These are phyloP conservation scores for Coprinopsis cinerea DNA, from an alignment of 768 basidiomycete species.

Conservation along the genomic window DNA sequence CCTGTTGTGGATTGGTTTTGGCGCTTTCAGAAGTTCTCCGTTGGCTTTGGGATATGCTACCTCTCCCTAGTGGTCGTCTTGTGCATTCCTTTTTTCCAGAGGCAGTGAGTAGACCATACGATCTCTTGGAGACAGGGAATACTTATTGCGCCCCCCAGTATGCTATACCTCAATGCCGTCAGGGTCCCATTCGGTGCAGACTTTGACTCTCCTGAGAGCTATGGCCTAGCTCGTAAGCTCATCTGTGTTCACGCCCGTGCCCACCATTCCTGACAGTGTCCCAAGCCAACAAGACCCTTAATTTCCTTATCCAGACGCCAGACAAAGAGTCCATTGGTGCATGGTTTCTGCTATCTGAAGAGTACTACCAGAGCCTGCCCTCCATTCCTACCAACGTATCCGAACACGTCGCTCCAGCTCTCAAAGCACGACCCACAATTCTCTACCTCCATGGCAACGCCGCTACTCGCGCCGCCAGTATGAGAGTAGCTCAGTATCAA, in stretches of 20 bases:
- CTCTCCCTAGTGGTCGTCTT: constrained; percentile 45
- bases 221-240: constrained; percentile 74
- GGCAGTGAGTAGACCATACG: constrained; percentile 65
- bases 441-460: constrained; percentile 93
- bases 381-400: constrained; percentile 31
- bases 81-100: constrained; percentile 59
- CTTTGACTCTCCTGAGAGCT: constrained; percentile 65
- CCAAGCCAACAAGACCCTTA: constrained; percentile 71
- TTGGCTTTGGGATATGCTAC: constrained; percentile 45
- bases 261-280: neutral
- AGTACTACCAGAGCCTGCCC: constrained; percentile 48
- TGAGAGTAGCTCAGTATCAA: constrained; percentile 65
- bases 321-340: constrained; percentile 82
- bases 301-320: constrained; percentile 60
- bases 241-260: constrained; percentile 7
- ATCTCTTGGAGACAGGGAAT: too few species aligned
- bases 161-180: constrained; percentile 59
- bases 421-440: constrained; percentile 62
- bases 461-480: constrained; percentile 63
- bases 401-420: constrained; percentile 44
- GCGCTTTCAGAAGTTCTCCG: constrained; percentile 1
- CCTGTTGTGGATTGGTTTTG: constrained; percentile 1
- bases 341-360: constrained; percentile 76
- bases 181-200: constrained; percentile 57
- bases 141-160: too few species aligned